A percentile compares a stretch with the other conserved stretches of the same genome.
phyloP scores from a whole-genome alignment of 2,329 filamentous ascomycete genomes.

The Emergomyces orientalis region DNA sequence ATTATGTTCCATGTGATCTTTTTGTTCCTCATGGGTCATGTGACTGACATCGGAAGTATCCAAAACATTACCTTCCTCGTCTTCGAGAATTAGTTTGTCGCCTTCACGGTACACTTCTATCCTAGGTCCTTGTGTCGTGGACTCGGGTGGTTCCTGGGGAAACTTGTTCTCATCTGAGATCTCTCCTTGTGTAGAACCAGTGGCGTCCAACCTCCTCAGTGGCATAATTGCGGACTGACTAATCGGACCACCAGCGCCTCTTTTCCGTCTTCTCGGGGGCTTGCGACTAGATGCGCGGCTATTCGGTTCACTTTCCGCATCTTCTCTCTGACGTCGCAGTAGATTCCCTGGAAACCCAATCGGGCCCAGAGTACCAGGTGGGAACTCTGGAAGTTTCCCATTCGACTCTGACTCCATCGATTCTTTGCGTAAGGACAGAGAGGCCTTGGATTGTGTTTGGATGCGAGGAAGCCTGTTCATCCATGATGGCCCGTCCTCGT shows the following conservation, averaged over 20 bases:
- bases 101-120: conserved; percentile 76
- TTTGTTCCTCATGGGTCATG: conserved; percentile 48
- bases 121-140: conserved; percentile 23
- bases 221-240: conserved; percentile 84
- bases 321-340: conserved; percentile 66
- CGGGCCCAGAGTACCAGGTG: conserved; percentile 62
- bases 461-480: conserved; percentile 82
- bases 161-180: conserved; percentile 21
- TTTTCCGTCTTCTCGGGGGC: conserved; percentile 51
- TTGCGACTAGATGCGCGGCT: conserved; percentile 49
- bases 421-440: conserved; percentile 61
- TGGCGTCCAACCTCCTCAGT: conserved; percentile 29
- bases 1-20: conserved; percentile 49
- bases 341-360: conserved; percentile 66
- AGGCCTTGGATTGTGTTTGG: conserved; percentile 72
- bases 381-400: conserved; percentile 50
- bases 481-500: conserved; percentile 83
- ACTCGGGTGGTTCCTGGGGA: conserved; percentile 5
- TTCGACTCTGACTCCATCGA: conserved; percentile 51
- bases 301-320: conserved; percentile 49
- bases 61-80: conserved; percentile 77
- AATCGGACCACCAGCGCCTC: conserved; percentile 73
- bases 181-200: conserved; percentile 16
- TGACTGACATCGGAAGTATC: conserved; percentile 48
- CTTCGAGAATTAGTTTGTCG: conserved; percentile 67